phyloP scores from a whole-genome alignment of 768 basidiomycete genomes.

The Amylocystis lapponica region DNA sequence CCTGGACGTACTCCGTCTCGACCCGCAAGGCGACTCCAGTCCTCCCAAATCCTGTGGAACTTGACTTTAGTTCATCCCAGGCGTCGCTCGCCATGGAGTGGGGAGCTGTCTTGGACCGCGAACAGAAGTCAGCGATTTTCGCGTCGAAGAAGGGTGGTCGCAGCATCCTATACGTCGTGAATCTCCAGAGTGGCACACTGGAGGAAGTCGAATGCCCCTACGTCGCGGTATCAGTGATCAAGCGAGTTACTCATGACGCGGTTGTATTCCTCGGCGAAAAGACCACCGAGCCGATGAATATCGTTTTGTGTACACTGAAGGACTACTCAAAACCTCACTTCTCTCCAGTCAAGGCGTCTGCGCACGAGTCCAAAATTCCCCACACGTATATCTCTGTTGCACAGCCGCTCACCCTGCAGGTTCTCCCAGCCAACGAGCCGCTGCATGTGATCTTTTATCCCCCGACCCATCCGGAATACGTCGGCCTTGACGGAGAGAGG shows the following conservation, averaged over 20 bases:
- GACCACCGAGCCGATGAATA: conserved; percentile 29
- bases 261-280: conserved; percentile 41
- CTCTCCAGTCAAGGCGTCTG: conserved; percentile 12
- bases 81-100: conserved; percentile 47
- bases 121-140: conserved; percentile 24
- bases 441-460: conserved; percentile 63
- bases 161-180: conserved; percentile 29
- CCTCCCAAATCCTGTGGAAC: conserved; percentile 33
- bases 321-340: conserved; percentile 18
- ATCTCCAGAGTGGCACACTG: conserved; percentile 20
- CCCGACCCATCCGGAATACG: conserved; percentile 62
- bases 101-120: conserved; percentile 39
- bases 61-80: conserved; percentile 50
- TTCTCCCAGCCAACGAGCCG: conserved; percentile 28
- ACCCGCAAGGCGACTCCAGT: conserved; percentile 29
- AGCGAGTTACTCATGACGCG: conserved; percentile 25
- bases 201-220: conserved; percentile 36
- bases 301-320: conserved; percentile 33
- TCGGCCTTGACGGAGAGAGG: conserved; percentile 41
- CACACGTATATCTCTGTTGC: conserved; percentile 41
- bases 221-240: conserved; percentile 34
- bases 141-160: conserved; percentile 29
- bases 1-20: conserved; percentile 44
- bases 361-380: conserved; percentile 20
- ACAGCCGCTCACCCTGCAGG: conserved; percentile 39